These are phyloP conservation scores for Balansia obtecta DNA, from an alignment of 2,329 filamentous ascomycete genomes.

Conservation along the genomic window DNA sequence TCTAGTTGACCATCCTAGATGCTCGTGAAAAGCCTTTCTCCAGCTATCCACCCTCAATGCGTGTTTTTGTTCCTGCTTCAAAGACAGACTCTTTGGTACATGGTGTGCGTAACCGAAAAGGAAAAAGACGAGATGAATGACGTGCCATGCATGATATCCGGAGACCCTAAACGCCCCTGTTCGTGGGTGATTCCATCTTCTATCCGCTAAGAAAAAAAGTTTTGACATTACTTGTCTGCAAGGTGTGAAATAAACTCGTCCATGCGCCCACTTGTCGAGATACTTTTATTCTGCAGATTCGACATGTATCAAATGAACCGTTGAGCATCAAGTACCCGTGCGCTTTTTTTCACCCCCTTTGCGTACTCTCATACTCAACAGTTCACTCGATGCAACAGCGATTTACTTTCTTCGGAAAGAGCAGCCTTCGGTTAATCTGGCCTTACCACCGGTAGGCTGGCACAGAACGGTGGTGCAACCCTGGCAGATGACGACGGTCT, in stretches of 20 bases:
- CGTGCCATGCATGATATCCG: slow-evolving; percentile 70
- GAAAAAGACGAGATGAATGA: slow-evolving; percentile 34
- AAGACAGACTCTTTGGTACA: slow-evolving; percentile 33
- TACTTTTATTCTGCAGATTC: slow-evolving; percentile 49
- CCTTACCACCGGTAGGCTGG: slow-evolving; percentile 99
- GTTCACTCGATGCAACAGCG: no score
- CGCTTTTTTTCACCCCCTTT: no score
- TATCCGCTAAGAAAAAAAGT: slow-evolving; percentile 46
- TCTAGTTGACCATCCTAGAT: slow-evolving; percentile 29
- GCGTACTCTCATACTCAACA: no score
- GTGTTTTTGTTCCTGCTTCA: slow-evolving; percentile 29
- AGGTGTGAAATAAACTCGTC: slow-evolving; percentile 22
- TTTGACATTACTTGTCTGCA: slow-evolving; percentile 1
- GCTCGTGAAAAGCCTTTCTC: slow-evolving; percentile 47
- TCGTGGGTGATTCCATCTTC: slow-evolving; percentile 54
- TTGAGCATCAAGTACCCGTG: slow-evolving; percentile 37
- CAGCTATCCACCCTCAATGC: slow-evolving; percentile 45
- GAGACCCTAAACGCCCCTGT: slow-evolving; percentile 61
- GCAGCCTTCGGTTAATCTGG: slow-evolving; percentile 97
- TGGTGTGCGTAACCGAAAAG: slow-evolving; percentile 29
- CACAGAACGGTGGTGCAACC: slow-evolving; percentile 99
- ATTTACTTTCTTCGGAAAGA: slow-evolving; percentile 99
- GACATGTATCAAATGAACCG: slow-evolving; percentile 39
- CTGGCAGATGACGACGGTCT: slow-evolving; percentile 99
- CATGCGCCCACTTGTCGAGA: slow-evolving; percentile 36